A percentile compares a stretch with the other conserved stretches of the same genome.
These are phyloP conservation scores for Blastobotrys apis DNA, from an alignment of 1,139 yeast genomes.

Conservation along the genomic window DNA sequence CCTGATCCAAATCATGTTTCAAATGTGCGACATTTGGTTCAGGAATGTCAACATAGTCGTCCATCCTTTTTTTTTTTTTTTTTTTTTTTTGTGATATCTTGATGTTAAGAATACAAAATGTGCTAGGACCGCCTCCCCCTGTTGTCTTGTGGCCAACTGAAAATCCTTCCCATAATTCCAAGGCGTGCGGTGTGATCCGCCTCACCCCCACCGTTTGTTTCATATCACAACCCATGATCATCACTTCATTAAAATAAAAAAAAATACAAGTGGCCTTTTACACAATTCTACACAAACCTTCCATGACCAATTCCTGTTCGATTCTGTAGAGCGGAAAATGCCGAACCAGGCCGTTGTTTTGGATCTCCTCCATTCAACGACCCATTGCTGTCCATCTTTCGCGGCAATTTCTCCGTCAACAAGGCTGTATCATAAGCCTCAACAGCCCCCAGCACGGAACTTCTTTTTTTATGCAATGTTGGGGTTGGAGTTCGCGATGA, in stretches of 20 bases:
- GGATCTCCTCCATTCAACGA: neutral
- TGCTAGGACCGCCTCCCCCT: too few relatives aligned
- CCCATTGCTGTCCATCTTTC: neutral
- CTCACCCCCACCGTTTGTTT: too few relatives aligned
- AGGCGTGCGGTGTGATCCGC: too few relatives aligned
- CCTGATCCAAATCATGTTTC: conserved; percentile 9
- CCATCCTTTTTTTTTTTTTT: too few relatives aligned
- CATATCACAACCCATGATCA: too few relatives aligned
- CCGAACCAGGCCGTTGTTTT: conserved; percentile 24
- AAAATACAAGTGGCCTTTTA: too few relatives aligned
- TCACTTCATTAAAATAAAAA: too few relatives aligned
- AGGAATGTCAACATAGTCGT: neutral
- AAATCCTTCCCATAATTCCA: too few relatives aligned
- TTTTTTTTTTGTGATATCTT: neutral
- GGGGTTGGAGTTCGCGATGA: too few relatives aligned
- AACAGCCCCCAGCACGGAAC: neutral
- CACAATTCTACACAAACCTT: conserved; percentile 17
- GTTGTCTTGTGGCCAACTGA: too few relatives aligned
- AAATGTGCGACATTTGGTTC: conserved; percentile 5
- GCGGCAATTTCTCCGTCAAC: neutral
- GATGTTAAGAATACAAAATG: neutral
- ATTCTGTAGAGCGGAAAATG: conserved; percentile 26
- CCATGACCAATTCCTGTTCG: conserved; percentile 27
- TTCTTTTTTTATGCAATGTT: neutral
- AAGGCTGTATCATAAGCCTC: neutral